Conservation (phyloP, 2,329 filamentous ascomycete species). For the Alternaria longipes region DNA sequence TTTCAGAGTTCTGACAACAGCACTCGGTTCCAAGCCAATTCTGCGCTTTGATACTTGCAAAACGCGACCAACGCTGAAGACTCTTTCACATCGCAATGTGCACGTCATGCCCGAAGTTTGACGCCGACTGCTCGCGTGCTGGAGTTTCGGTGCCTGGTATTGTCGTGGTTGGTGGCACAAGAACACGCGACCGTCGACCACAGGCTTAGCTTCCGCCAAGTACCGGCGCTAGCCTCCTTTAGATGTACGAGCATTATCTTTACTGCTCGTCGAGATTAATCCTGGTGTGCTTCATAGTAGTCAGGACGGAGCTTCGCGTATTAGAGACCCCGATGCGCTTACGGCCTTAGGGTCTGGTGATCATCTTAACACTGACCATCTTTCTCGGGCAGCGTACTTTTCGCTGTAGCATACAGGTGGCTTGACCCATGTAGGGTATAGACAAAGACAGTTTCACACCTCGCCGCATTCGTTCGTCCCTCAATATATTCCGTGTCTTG, state of each 20-base stretch:
- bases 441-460: not conserved
- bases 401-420: not conserved
- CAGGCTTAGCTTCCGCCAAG: constrained; percentile 16
- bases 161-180: not conserved
- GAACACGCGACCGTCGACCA: constrained; percentile 1
- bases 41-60: not conserved
- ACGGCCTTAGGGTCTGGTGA: not conserved
- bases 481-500: not conserved
- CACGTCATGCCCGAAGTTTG: not conserved
- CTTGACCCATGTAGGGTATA: not conserved
- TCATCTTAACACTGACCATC: not conserved
- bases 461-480: not conserved
- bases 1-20: not conserved
- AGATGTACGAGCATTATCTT: not conserved
- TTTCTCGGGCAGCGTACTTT: not conserved
- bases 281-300: not conserved
- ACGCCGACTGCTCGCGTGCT: not conserved
- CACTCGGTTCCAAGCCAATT: not conserved
- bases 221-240: constrained; percentile 7
- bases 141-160: not conserved
- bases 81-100: not conserved
- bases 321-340: not conserved
- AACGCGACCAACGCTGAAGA: not conserved
- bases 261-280: not conserved
- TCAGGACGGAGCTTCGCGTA: not conserved